A percentile compares a stretch with the other conserved stretches of the same genome.
Evolutionary conservation across 306 rosid species (phyloP).

Genomic region (Cajanus cajan): DNA sequence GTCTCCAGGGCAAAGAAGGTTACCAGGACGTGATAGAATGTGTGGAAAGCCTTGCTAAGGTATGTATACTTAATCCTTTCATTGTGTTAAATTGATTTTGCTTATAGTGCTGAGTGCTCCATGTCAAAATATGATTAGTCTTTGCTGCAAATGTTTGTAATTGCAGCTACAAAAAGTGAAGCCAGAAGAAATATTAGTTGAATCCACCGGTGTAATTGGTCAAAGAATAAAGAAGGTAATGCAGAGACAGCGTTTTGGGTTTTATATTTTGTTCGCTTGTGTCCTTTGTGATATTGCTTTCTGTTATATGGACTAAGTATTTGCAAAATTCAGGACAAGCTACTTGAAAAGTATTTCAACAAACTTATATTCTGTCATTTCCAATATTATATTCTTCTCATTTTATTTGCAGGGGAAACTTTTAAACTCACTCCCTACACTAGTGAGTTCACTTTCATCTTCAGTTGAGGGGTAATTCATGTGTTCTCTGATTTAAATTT

Average conservation of each 20-base stretch:
- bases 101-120: slow-evolving; percentile 8
- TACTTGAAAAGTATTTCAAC: slow-evolving; percentile 13
- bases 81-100: background rate
- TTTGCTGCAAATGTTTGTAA: slow-evolving; percentile 16
- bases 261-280: slow-evolving; percentile 11
- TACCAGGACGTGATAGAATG: slow-evolving; percentile 72
- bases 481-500: background rate
- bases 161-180: slow-evolving; percentile 65
- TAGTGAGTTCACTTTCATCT: slow-evolving; percentile 65
- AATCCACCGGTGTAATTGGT: slow-evolving; percentile 95
- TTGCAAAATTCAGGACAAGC: slow-evolving; percentile 11
- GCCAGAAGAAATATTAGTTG: slow-evolving; percentile 75
- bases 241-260: slow-evolving; percentile 10
- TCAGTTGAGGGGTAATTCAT: slow-evolving; percentile 64
- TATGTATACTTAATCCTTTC: slow-evolving; percentile 35
- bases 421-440: slow-evolving; percentile 67
- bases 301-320: slow-evolving; percentile 5
- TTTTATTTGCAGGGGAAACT: slow-evolving; percentile 69
- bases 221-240: slow-evolving; percentile 82
- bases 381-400: slow-evolving; percentile 1
- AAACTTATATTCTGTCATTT: slow-evolving; percentile 10
- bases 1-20: slow-evolving; percentile 86
- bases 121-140: background rate
- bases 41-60: slow-evolving; percentile 66
- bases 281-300: slow-evolving; percentile 12